Base-by-base conservation (phyloP, 163 green algal genomes). In the Prototheca cutis region DNA sequence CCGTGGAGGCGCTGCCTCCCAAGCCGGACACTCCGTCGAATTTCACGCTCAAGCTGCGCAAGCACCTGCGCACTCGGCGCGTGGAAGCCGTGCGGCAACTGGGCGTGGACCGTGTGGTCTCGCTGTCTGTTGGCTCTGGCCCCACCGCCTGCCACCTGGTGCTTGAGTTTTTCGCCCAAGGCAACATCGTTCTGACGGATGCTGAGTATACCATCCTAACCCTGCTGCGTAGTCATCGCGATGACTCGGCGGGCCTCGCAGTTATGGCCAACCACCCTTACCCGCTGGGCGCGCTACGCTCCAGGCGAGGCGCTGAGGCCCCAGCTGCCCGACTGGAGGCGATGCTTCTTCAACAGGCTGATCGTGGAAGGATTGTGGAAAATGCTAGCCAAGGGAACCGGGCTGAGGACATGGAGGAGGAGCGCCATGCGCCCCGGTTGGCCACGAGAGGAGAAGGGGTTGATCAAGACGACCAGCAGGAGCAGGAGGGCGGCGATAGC, bases 81-180 rank as follows among this genome's bases (percentile, higher is more conserved):
- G 70, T 97, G 27, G 84, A 93, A 58, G 72, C 80, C 49, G 80
- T 97, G 6, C 63, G 71, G 27, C 91, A 98, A 83, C 79, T 98
- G 51, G 92, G 92, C 13, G 76, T 93, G 25, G 92, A 98, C 71
- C 77, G 92, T 48, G 80, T 96, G 32, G 80, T 96, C 34, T 84
- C 95, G 63, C 89, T 98, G 53, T 79, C 81, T 24, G 95, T 98
- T 79, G 86, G 88, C 30, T 72, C 52, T 18, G 90, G 90, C 0
- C 81, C 93, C 0, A 70, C 61, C 3, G 74, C 74, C 39, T 72
- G 88, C 70, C 89, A 98, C 74, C 66, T 98, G 10, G 80, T 98
- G 24, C 76, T 98, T 51, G 92, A 98, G 76, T 84, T 98, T 54
- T 98, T 96, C 67, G 81, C 89, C 4, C 84, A 94, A 78, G 92